A percentile compares a stretch with the other conserved stretches of the same genome.
phyloP scores from a whole-genome alignment of 2,329 filamentous ascomycete genomes.

The Monosporascus sp. region DNA sequence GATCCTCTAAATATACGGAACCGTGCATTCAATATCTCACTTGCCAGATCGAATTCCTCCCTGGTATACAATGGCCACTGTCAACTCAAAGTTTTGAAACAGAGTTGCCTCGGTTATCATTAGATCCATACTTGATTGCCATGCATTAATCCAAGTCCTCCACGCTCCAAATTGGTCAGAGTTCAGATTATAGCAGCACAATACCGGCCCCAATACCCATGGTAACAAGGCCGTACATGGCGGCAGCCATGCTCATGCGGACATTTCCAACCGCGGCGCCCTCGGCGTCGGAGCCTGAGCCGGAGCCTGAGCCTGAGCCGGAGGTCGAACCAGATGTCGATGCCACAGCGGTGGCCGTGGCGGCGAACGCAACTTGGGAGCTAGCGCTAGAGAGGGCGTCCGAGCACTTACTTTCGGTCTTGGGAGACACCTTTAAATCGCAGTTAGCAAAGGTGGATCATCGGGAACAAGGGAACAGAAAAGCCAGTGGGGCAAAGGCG shows the following conservation, averaged over 20 bases:
- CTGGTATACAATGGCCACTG: not conserved
- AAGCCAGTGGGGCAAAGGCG: not conserved
- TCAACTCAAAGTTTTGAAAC: not conserved
- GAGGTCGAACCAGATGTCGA: slow-evolving; percentile 6
- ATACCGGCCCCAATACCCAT: slow-evolving; percentile 48
- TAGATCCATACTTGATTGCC: not conserved
- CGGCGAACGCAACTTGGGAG: slow-evolving; percentile 26
- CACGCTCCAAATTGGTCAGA: not conserved
- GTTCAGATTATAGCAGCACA: slow-evolving; percentile 43
- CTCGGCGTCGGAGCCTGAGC: slow-evolving; percentile 16
- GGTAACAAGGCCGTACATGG: slow-evolving; percentile 47
- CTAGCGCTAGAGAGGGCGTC: slow-evolving; percentile 44
- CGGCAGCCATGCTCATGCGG: slow-evolving; percentile 39
- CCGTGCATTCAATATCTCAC: not conserved
- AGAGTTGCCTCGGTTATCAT: not conserved
- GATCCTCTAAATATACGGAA: slow-evolving; percentile 1
- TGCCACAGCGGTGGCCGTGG: slow-evolving; percentile 22
- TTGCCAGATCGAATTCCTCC: not conserved
- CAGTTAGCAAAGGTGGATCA: slow-evolving; percentile 1
- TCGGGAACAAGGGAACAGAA: too few species aligned
- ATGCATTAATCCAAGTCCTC: not conserved
- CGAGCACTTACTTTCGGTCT: slow-evolving; percentile 43
- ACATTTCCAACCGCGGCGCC: slow-evolving; percentile 34
- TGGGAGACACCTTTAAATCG: slow-evolving; percentile 7
- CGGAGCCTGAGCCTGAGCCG: slow-evolving; percentile 12